Conservation (phyloP, 148 eudicot species). For the Diospyros lotus region DNA sequence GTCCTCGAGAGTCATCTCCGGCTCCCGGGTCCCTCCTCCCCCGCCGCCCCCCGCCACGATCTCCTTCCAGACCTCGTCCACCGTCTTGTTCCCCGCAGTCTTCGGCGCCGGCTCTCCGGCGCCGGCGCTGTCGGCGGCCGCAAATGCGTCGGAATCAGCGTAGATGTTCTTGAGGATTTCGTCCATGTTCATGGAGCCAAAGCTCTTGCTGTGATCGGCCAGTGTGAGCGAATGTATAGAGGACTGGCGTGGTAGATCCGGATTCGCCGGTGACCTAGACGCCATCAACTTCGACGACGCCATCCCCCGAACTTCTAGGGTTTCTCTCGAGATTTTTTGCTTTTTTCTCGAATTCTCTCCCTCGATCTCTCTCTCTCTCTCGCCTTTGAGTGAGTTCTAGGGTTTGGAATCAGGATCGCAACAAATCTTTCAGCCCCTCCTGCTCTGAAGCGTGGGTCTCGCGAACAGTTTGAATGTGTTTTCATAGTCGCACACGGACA, state of each 20-base stretch:
- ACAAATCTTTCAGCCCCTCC: not conserved
- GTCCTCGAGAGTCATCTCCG: constrained; percentile 57
- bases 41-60: constrained; percentile 20
- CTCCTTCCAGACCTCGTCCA: constrained; percentile 50
- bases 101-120: constrained; percentile 1
- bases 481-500: no score
- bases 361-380: not conserved
- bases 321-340: not conserved
- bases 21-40: constrained; percentile 19
- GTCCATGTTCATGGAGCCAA: constrained; percentile 54
- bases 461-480: constrained; percentile 5
- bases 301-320: constrained; percentile 25
- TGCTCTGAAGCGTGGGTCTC: not conserved
- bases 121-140: constrained; percentile 19
- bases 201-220: constrained; percentile 17
- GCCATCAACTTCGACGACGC: constrained; percentile 58
- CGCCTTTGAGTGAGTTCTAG: not conserved
- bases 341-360: not conserved
- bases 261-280: constrained; percentile 38
- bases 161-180: constrained; percentile 46
- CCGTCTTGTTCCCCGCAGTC: constrained; percentile 22
- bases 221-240: constrained; percentile 14
- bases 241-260: constrained; percentile 48
- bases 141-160: constrained; percentile 27
- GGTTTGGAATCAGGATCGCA: not conserved